A percentile compares a stretch with the other conserved stretches of the same genome.
phyloP scores from a whole-genome alignment of 441 rosid genomes.

The Arabidopsis lyrata region DNA sequence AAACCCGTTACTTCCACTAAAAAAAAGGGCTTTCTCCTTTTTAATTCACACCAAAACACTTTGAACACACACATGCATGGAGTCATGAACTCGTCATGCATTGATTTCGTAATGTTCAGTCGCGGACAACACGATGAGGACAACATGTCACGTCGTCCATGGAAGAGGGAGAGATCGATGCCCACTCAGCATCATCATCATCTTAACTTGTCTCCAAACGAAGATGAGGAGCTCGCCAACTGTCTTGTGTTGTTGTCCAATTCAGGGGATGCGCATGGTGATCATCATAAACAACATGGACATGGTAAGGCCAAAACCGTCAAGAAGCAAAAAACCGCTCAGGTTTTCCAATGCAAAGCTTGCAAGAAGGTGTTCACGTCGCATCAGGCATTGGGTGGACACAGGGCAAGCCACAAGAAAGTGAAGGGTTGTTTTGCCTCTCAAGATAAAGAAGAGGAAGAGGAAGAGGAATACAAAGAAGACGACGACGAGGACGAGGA shows the following conservation, averaged over 20 bases:
- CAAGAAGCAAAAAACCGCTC: slow-evolving; percentile 59
- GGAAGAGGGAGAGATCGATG: slow-evolving; percentile 48
- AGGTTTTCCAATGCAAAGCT: slow-evolving; percentile 88
- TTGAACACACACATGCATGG: slow-evolving; percentile 10
- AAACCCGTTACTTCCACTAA: slow-evolving; percentile 44
- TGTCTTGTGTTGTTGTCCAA: slow-evolving; percentile 92
- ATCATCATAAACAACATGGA: slow-evolving; percentile 62
- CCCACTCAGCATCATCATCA: slow-evolving; percentile 14
- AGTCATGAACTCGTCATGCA: slow-evolving; percentile 45
- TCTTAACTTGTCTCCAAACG: slow-evolving; percentile 58
- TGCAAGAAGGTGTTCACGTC: slow-evolving; percentile 97
- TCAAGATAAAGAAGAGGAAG: slow-evolving; percentile 58
- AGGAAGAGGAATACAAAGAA: slow-evolving; percentile 56
- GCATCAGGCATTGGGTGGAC: slow-evolving; percentile 98
- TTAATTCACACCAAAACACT: slow-evolving; percentile 38
- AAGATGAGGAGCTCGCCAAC: slow-evolving; percentile 95
- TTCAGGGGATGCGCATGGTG: slow-evolving; percentile 59
- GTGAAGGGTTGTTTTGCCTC: slow-evolving; percentile 98
- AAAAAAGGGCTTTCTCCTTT: slow-evolving; percentile 46
- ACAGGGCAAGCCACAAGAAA: slow-evolving; percentile 98
- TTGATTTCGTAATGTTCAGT: slow-evolving; percentile 47
- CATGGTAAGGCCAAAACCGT: slow-evolving; percentile 77
- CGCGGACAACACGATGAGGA: slow-evolving; percentile 38
- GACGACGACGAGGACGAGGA: slow-evolving; percentile 56
- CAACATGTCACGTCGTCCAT: slow-evolving; percentile 41